Evolutionary conservation across 2,329 filamentous ascomycete genomes (phyloP), one percentile per base, ranked within the genome.

Genomic region (Trichophyton rubrum): DNA sequence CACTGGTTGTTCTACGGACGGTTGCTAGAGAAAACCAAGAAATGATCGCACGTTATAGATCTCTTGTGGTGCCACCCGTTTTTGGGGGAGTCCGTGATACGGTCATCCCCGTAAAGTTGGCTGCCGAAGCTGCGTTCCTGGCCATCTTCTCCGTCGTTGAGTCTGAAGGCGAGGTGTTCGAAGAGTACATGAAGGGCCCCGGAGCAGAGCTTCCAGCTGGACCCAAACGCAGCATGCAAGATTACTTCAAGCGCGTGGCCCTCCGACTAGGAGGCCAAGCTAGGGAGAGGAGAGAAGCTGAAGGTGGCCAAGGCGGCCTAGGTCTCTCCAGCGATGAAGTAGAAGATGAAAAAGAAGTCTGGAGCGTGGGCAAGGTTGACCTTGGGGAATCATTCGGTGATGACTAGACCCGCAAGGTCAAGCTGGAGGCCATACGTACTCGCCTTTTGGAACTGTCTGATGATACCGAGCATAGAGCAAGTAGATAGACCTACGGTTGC

Each of bases 231-330:
- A 90, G 87, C 72, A 96, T 99, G 87, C 82, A 86, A 62, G 93
- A 99, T 73, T 99, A 99, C 77, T 97, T 97, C 78, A 96, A 96
- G 80, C 81, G 93, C 47, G 89, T 99, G 65, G 90, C 90, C 1
- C 73, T 92, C 68, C 83, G 91, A 67, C 76, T 97, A 20, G 92
- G 88, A n/a, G 82, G 79, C 17, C 93, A 97, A 72, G 90, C 89
- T 1, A 82, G 90, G 64, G 93, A 99, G 77, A 82, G 93, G 67
- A 88, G 84, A 69, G 91, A 96, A 67, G 93, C 93, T 0, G 91
- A 96, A 71, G 92, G 91, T 63, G 93, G 92, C 6, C 82, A 86
- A 62, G 91, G 91, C 55, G 90, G 90, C 0, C 71, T 97, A 57
- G 91, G 91, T 0, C 73, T 99, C 68, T 88, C 87, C 38, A 90